Percentiles rank a stretch among this genome's conserved stretches.
These are phyloP conservation scores for Termitomyces sp. DNA, from an alignment of 1,284 basidiomycete genomes.

Conservation along the genomic window DNA sequence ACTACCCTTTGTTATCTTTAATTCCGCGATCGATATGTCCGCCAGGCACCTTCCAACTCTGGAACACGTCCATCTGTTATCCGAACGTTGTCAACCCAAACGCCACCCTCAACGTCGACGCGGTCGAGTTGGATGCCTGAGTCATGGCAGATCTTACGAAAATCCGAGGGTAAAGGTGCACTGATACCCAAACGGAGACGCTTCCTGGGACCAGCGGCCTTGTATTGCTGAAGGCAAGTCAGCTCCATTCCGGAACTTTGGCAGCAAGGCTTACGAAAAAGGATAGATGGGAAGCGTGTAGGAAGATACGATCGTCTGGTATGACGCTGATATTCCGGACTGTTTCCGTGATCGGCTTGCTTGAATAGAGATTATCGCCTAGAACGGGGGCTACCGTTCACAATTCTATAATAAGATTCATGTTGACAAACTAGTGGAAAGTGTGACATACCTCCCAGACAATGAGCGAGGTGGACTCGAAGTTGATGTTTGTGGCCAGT, in stretches of 20 bases:
- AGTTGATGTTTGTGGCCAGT: constrained; percentile 72
- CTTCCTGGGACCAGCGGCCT: constrained; percentile 37
- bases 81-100: constrained; percentile 40
- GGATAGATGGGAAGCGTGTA: constrained; percentile 56
- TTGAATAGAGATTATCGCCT: constrained; percentile 51
- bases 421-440: neutral
- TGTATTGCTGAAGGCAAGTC: constrained; percentile 40
- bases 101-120: constrained; percentile 36
- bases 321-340: constrained; percentile 31
- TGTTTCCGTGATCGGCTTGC: constrained; percentile 24
- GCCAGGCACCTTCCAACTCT: constrained; percentile 40
- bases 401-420: neutral
- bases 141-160: constrained; percentile 41
- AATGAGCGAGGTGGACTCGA: constrained; percentile 56
- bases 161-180: constrained; percentile 51
- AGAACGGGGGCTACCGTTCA: constrained; percentile 49
- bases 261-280: constrained; percentile 40
- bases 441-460: constrained; percentile 31
- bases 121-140: constrained; percentile 35
- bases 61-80: constrained; percentile 30
- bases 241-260: neutral
- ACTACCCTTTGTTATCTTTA: constrained; percentile 5
- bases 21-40: neutral
- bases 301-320: constrained; percentile 46
- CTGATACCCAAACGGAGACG: constrained; percentile 44